Base-by-base conservation (phyloP, 2,329 filamentous ascomycete genomes). In the Ceratocystis diversiconidia region DNA sequence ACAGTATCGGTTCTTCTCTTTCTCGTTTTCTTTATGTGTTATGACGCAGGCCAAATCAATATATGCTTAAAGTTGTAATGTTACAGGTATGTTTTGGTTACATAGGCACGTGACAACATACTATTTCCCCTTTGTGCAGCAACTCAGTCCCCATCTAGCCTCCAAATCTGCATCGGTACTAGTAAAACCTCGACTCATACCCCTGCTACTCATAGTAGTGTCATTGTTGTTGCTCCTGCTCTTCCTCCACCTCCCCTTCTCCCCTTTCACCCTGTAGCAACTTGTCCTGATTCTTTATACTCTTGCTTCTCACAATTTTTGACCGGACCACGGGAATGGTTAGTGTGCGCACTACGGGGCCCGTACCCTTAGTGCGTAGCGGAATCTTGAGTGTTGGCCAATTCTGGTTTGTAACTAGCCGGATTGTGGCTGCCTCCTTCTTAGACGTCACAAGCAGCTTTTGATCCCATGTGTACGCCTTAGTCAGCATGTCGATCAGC, bases 301-400 rank as follows among this genome's bases (percentile, higher is more conserved):
- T 52, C 10, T 22, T 22, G 22, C 22, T 10, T 10, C 48, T 50
- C 48, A 19, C 25, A 25, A 66, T 30, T 25, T n/a, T 32, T 28
- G 48, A 15, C 17, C 46, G 28, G 25, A 43, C 60, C 5, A 68
- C 50, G 5, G 67, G 67, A 4, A 68, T 63, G 50, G 48, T 55
- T 3, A 68, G 28, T 12, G 48, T 61, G 52, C 48, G 15, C 25
- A 62, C 59, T 3, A 19, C 28, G 17, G 19, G 17, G 5, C 5
- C 1, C 25, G 22, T 59, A 25, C 12, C 22, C 41, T 32, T 25
- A 1, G 6, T 2, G n/a, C 63, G 48, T 44, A 62, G 41, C 22
- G 61, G 63, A 19, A 63, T 61, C 25, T 50, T 30, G 17, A 52
- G 19, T 10, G 50, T 52, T 4, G 65, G 62, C 41, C 66, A 57